Percentiles rank a stretch among this genome's conserved stretches.
These are phyloP conservation scores for Fusarium floridanum DNA, from an alignment of 2,329 filamentous ascomycete species.

Conservation along the genomic window DNA sequence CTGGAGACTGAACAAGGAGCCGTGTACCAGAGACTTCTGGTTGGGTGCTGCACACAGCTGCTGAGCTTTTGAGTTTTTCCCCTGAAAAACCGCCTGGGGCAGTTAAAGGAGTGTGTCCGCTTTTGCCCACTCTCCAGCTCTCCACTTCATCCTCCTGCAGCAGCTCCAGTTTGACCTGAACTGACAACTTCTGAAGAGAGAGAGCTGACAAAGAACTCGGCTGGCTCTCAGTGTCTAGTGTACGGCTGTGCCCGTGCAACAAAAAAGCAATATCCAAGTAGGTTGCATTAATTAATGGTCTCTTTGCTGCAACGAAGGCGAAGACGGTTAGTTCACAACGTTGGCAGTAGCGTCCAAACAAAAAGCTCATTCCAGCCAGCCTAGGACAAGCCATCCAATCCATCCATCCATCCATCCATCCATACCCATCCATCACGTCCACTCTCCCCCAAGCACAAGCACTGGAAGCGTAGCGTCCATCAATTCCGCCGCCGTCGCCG, in stretches of 20 bases:
- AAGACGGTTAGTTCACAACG: slow-evolving; percentile 21
- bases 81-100: neutral
- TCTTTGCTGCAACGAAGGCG: slow-evolving; percentile 10
- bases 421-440: slow-evolving; percentile 8
- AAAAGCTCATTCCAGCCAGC: slow-evolving; percentile 21
- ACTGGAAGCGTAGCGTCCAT: slow-evolving; percentile 2
- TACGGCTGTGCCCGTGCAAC: slow-evolving; percentile 4
- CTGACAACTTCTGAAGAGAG: neutral
- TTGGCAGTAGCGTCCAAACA: slow-evolving; percentile 11
- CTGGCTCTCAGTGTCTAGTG: neutral
- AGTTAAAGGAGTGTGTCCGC: slow-evolving; percentile 24
- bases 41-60: neutral
- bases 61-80: slow-evolving; percentile 19
- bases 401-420: too few relatives aligned
- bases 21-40: slow-evolving; percentile 18
- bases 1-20: slow-evolving; percentile 17
- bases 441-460: neutral
- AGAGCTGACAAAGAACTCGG: neutral
- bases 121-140: slow-evolving; percentile 3
- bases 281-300: neutral
- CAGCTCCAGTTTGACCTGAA: neutral
- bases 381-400: slow-evolving; percentile 8
- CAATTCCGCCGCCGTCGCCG: slow-evolving; percentile 20
- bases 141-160: neutral
- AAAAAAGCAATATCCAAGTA: slow-evolving; percentile 24